Evolutionary conservation across 352 stramenopile species (phyloP).

Genomic region (Phytophthora boehmeriae): DNA sequence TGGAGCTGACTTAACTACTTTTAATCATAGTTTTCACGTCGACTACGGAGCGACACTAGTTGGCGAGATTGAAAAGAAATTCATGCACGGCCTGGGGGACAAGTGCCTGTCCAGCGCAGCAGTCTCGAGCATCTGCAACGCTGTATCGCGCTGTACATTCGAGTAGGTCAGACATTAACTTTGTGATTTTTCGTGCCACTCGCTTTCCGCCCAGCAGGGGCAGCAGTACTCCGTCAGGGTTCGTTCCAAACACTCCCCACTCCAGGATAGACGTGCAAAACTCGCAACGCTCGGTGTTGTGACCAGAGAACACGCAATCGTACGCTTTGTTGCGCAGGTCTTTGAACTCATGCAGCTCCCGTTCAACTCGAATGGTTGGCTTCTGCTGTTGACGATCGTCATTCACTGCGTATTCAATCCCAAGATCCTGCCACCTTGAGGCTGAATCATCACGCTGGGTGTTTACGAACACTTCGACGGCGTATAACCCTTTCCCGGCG

Average conservation of each 20-base stretch:
- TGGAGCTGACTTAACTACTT: no score
- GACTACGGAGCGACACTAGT: no score
- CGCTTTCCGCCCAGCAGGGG: background rate
- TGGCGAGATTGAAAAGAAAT: background rate
- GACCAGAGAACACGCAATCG: slow-evolving; percentile 5
- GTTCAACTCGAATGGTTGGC: background rate
- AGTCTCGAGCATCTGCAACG: background rate
- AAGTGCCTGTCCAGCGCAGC: background rate
- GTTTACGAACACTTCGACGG: background rate
- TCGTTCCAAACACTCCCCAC: background rate
- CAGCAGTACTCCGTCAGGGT: background rate
- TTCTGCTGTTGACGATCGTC: no score
- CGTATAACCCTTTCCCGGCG: background rate
- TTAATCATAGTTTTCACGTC: no score
- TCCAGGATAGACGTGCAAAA: slow-evolving; percentile 5
- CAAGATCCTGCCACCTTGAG: no score
- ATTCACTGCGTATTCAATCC: no score
- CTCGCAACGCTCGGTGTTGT: slow-evolving; percentile 3
- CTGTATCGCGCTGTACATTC: background rate
- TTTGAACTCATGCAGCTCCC: slow-evolving; percentile 82
- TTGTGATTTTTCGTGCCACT: background rate
- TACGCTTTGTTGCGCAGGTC: slow-evolving; percentile 86
- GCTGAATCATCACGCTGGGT: no score
- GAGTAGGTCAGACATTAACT: background rate
- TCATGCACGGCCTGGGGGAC: background rate